Evolutionary conservation across 1,284 basidiomycete genomes (phyloP).

Genomic region (Puccinia hordei): DNA sequence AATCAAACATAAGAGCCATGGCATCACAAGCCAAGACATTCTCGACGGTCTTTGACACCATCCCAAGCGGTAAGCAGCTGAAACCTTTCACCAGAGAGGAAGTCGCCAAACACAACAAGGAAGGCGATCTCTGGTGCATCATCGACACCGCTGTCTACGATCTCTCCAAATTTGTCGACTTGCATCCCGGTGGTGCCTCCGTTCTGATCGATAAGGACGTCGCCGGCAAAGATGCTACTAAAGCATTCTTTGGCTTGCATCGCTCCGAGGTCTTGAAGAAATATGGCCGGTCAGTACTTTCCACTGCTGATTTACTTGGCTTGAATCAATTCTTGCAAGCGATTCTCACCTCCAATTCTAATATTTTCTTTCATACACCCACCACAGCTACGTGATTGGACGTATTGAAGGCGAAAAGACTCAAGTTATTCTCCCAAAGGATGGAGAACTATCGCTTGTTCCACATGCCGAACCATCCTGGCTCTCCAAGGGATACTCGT

Average conservation of each 20-base stretch:
- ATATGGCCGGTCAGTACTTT: conserved; percentile 67
- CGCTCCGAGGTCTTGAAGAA: conserved; percentile 74
- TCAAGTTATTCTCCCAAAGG: conserved; percentile 65
- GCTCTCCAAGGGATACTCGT: conserved; percentile 76
- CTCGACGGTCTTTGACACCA: conserved; percentile 37
- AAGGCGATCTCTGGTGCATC: conserved; percentile 45
- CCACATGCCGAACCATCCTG: conserved; percentile 83
- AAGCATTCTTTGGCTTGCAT: conserved; percentile 80
- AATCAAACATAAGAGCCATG: too few relatives aligned
- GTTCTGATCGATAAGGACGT: conserved; percentile 74
- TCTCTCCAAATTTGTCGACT: conserved; percentile 71
- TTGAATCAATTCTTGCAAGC: not conserved
- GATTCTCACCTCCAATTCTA: too few relatives aligned
- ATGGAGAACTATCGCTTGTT: conserved; percentile 68
- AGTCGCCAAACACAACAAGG: conserved; percentile 32
- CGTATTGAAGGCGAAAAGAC: conserved; percentile 68
- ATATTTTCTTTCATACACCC: conserved; percentile 28
- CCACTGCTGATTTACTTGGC: not conserved
- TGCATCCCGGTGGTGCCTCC: conserved; percentile 79
- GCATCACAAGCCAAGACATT: not conserved
- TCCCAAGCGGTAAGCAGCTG: conserved; percentile 39
- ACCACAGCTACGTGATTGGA: conserved; percentile 54
- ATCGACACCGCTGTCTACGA: conserved; percentile 51
- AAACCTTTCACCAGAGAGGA: conserved; percentile 43
- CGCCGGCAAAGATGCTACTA: conserved; percentile 81